Evolutionary conservation across 805 yeast genomes (phyloP).

Genomic region (Starmerella potacharoeniae): DNA sequence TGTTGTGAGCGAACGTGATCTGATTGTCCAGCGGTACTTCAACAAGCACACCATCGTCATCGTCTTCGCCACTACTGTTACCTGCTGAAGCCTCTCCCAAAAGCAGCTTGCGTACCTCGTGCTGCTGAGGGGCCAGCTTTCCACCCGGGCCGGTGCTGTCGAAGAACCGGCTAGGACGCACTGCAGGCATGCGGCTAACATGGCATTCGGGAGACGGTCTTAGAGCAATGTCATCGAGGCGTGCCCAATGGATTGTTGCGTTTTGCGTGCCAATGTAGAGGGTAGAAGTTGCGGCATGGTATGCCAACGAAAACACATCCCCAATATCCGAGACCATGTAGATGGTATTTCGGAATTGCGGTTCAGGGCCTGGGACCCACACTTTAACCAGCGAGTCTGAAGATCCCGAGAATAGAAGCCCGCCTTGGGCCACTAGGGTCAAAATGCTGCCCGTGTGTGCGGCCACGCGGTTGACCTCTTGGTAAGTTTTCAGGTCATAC

Average conservation of each 20-base stretch:
- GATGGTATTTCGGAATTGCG: constrained; percentile 47
- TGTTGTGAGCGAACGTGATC: constrained; percentile 78
- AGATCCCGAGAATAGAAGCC: constrained; percentile 74
- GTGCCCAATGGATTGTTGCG: constrained; percentile 72
- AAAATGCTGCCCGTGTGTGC: constrained; percentile 71
- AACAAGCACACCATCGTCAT: constrained; percentile 18
- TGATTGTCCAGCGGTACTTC: constrained; percentile 57
- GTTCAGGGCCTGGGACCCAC: constrained; percentile 39
- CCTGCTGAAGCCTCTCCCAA: constrained; percentile 1
- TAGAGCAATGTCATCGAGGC: constrained; percentile 27
- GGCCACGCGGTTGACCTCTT: constrained; percentile 39
- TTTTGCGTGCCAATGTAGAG: constrained; percentile 85
- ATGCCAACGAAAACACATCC: constrained; percentile 75
- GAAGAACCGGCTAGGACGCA: constrained; percentile 67
- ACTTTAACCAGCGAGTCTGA: constrained; percentile 81
- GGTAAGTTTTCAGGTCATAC: constrained; percentile 55
- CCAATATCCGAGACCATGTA: constrained; percentile 85
- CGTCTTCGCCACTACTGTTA: background rate
- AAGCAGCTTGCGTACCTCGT: constrained; percentile 14
- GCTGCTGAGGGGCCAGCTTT: constrained; percentile 29
- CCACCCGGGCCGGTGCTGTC: constrained; percentile 86
- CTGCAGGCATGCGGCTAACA: constrained; percentile 33
- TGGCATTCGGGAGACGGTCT: constrained; percentile 6
- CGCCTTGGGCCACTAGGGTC: constrained; percentile 36
- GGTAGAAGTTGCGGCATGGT: constrained; percentile 48